Conservation (phyloP, 371 early-diverging fungal species). For the Blakeslea trispora region DNA sequence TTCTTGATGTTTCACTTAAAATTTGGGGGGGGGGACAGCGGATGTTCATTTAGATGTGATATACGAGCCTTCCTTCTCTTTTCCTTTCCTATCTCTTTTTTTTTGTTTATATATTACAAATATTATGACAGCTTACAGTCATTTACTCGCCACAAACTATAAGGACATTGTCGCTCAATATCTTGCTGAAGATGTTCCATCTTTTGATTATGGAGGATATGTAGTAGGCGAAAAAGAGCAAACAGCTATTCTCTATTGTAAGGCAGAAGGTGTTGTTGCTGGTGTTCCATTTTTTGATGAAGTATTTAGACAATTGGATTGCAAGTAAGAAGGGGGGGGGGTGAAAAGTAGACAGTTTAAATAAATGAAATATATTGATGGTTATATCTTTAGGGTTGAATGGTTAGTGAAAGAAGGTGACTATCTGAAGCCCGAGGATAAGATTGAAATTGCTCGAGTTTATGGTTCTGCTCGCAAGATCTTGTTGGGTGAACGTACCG, state of each 20-base stretch:
- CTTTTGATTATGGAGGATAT: slow-evolving; percentile 96
- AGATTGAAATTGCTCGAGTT: slow-evolving; percentile 80
- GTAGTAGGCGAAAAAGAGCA: slow-evolving; percentile 93
- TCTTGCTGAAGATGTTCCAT: slow-evolving; percentile 93
- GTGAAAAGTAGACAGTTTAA: too few species aligned
- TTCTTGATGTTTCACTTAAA: too few species aligned
- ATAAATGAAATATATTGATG: not conserved
- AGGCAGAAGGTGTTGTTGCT: slow-evolving; percentile 90
- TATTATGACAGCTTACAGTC: slow-evolving; percentile 42
- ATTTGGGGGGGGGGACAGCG: too few species aligned
- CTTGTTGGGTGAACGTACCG: slow-evolving; percentile 93
- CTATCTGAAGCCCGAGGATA: slow-evolving; percentile 66
- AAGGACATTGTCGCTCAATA: slow-evolving; percentile 71
- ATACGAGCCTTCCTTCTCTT: too few species aligned
- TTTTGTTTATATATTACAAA: not conserved
- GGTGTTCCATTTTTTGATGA: slow-evolving; percentile 96
- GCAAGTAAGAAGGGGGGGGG: too few species aligned
- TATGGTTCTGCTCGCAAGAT: slow-evolving; percentile 84
- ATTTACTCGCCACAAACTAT: slow-evolving; percentile 79
- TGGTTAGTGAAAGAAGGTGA: slow-evolving; percentile 86
- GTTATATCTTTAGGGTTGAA: slow-evolving; percentile 63
- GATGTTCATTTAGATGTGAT: too few species aligned
- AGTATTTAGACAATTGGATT: slow-evolving; percentile 88
- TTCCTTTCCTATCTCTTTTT: slow-evolving; percentile 5
- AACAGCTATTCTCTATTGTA: slow-evolving; percentile 84